Evolutionary conservation across 108 stramenopile genomes (phyloP).

Genomic region (Nannochloropsis gaditana): DNA sequence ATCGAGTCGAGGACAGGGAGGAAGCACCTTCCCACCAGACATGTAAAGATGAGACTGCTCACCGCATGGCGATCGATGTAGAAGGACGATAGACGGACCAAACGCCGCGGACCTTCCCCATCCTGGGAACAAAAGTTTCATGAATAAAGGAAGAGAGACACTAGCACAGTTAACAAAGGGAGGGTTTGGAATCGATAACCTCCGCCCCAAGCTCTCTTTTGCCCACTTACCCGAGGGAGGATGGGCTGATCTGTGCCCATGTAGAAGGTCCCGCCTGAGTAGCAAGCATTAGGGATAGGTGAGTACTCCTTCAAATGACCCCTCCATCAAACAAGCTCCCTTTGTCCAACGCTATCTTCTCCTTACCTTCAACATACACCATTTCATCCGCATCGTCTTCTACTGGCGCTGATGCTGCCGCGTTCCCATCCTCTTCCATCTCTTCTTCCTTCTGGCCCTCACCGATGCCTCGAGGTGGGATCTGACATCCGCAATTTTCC

Average conservation of each 20-base stretch:
- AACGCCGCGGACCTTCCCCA: constrained; percentile 48
- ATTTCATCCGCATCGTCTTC: constrained; percentile 18
- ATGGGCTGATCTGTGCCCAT: constrained; percentile 7
- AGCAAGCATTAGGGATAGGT: no score
- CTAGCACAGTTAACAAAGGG: no score
- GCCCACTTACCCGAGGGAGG: neutral
- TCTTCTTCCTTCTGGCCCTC: neutral
- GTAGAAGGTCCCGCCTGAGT: constrained; percentile 12
- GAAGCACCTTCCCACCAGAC: neutral
- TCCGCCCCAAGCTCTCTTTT: neutral
- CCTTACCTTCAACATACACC: constrained; percentile 4
- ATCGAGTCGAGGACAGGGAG: neutral
- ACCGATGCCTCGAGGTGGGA: neutral
- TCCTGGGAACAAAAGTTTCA: constrained; percentile 27
- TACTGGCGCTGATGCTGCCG: no score
- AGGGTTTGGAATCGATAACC: neutral
- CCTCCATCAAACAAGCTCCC: no score
- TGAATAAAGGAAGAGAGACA: neutral
- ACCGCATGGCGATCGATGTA: constrained; percentile 45
- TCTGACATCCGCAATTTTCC: neutral
- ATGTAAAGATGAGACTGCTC: neutral
- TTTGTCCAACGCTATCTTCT: neutral
- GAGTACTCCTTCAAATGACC: no score
- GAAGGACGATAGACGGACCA: constrained; percentile 42
- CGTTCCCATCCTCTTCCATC: neutral